Evolutionary conservation across 176 grass and related monocot genomes (phyloP), one percentile per base, ranked within the genome.

Genomic region (Zizania latifolia): DNA sequence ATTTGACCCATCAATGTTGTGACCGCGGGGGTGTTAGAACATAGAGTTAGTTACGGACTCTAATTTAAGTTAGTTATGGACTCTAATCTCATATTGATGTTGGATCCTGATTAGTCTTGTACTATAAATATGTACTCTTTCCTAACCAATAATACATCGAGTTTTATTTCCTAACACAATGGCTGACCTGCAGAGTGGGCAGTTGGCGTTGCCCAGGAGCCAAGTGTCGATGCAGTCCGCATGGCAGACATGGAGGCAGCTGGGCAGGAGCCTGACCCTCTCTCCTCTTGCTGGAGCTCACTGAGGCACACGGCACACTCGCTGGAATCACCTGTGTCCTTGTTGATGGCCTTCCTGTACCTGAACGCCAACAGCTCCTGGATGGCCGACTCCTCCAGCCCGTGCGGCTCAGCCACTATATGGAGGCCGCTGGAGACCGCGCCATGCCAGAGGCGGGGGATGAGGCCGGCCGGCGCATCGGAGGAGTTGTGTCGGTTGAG

Each of bases 171-270:
- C n/a, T n/a, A n/a, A n/a, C n/a, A n/a, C n/a, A n/a, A n/a, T n/a
- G n/a, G 75, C 36, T 39, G 89, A 67, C 26, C 95, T 78, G 75
- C 91, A 98, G 68, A 99, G 87, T 3, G 95, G 95, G 76, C 95
- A 94, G 63, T 82, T 99, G 16, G 91, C 76, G 13, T 84, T 92
- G 72, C 67, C 68, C 7, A 87, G 91, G 10, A 99, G 82, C 95
- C 95, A 99, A 4, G 75, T 81, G 54, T 99, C 91, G 1, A 99
- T 84, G 68, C 95, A 99, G 51, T 79, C 77, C 0, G 86, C 78
- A 38, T 99, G 95, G 89, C 92, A 99, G 72, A 82, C 78, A 13
- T 99, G 95, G 68, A 94, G 74, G 80, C 95, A 99, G 37, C 78
- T 66, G 0, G 91, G 92, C 37, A 99, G 85, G 39, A 99, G 60